phyloP scores from a whole-genome alignment of 2,329 filamentous ascomycete genomes.

The Simplicillium sp. region DNA sequence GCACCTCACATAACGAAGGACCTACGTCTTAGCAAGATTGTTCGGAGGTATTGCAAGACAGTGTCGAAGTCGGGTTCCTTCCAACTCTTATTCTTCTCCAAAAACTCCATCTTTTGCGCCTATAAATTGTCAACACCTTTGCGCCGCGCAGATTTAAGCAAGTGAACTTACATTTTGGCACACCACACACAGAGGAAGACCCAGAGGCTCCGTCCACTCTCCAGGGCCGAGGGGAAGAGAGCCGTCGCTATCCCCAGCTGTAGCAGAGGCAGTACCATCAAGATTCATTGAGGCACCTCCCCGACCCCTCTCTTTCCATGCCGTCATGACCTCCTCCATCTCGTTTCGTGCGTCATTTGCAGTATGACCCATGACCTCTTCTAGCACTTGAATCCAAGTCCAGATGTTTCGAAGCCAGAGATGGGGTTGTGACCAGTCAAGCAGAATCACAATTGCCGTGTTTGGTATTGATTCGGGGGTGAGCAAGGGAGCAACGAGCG shows the following conservation, averaged over 20 bases:
- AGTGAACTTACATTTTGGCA: slow-evolving; percentile 72
- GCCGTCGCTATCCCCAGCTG: slow-evolving; percentile 54
- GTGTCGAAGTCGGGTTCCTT: slow-evolving; percentile 96
- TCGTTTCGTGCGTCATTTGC: slow-evolving; percentile 68
- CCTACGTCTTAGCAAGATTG: slow-evolving; percentile 77
- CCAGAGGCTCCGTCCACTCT: slow-evolving; percentile 86
- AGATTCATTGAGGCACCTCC: slow-evolving; percentile 52
- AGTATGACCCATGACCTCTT: slow-evolving; percentile 64
- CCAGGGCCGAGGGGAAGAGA: slow-evolving; percentile 74
- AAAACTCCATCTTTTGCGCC: slow-evolving; percentile 79
- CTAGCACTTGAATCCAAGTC: slow-evolving; percentile 80
- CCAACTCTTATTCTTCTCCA: slow-evolving; percentile 88
- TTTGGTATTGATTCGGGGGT: slow-evolving; percentile 77
- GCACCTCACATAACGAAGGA: slow-evolving; percentile 3
- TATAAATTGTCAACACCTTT: slow-evolving; percentile 23
- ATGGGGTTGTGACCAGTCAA: slow-evolving; percentile 94
- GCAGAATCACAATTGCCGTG: slow-evolving; percentile 79
- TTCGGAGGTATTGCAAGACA: slow-evolving; percentile 85
- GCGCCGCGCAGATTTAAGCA: slow-evolving; percentile 8
- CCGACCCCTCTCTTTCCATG: slow-evolving; percentile 69
- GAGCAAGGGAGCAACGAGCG: slow-evolving; percentile 74
- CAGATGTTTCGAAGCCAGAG: slow-evolving; percentile 81
- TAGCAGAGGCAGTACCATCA: slow-evolving; percentile 50
- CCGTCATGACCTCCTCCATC: slow-evolving; percentile 77
- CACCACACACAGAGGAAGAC: slow-evolving; percentile 84